Conservation (phyloP, 2,329 filamentous ascomycete genomes). For the Xenoacremonium recifei region DNA sequence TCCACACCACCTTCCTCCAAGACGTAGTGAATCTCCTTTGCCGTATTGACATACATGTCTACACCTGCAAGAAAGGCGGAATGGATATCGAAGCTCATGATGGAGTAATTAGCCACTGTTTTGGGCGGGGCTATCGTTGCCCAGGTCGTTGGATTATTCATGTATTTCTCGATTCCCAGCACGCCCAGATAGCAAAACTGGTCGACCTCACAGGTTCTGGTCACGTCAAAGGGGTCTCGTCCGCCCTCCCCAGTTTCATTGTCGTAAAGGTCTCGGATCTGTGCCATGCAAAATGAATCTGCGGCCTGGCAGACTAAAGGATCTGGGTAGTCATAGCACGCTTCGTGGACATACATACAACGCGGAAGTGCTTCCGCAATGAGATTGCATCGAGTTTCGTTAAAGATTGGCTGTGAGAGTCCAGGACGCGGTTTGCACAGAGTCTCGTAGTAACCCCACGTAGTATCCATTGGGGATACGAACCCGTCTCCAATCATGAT, state of each 20-base stretch:
- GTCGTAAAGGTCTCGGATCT: conserved; percentile 4
- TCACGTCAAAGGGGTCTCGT: conserved; percentile 7
- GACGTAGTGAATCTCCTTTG: conserved; percentile 6
- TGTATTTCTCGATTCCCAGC: conserved; percentile 1
- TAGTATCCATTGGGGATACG: conserved; percentile 15
- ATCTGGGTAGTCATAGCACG: conserved; percentile 18
- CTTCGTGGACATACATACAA: conserved; percentile 13
- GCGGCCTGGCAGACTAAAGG: conserved; percentile 15
- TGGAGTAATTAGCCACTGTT: conserved; percentile 2
- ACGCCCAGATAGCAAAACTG: conserved; percentile 6
- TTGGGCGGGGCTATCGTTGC: neutral
- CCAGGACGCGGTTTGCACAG: conserved; percentile 11
- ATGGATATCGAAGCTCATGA: conserved; percentile 3
- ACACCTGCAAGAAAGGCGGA: neutral
- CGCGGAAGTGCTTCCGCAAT: conserved; percentile 18
- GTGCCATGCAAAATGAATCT: conserved; percentile 9
- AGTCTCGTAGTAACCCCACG: conserved; percentile 19
- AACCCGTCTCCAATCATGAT: conserved; percentile 20
- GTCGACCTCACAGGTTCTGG: conserved; percentile 5
- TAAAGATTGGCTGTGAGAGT: neutral
- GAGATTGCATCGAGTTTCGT: conserved; percentile 13
- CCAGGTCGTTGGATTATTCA: conserved; percentile 1
- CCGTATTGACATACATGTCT: conserved; percentile 12
- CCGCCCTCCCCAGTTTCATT: conserved; percentile 2
- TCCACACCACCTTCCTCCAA: conserved; percentile 7